phyloP scores from a whole-genome alignment of 1,139 yeast genomes.

The Pichia norvegensis region DNA sequence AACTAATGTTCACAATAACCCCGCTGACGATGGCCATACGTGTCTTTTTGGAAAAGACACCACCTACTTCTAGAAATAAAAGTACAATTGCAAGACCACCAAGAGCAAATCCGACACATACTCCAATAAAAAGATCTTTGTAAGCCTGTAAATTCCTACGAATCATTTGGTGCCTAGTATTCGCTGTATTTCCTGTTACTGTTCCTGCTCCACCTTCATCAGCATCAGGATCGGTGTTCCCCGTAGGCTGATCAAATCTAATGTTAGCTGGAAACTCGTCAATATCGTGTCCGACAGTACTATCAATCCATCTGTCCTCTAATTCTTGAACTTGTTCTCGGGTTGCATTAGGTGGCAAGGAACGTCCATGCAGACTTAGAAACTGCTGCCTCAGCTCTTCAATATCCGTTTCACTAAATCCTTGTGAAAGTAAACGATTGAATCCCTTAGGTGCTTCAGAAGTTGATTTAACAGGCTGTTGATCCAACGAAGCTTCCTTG shows the following conservation, averaged over 20 bases:
- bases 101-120: slow-evolving; percentile 52
- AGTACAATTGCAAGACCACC: slow-evolving; percentile 57
- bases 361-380: slow-evolving; percentile 52
- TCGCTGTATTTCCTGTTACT: background rate
- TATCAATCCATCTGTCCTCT: slow-evolving; percentile 89
- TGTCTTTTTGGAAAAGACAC: slow-evolving; percentile 50
- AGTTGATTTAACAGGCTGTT: slow-evolving; percentile 40
- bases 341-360: slow-evolving; percentile 26
- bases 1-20: slow-evolving; percentile 23
- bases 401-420: slow-evolving; percentile 73
- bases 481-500: slow-evolving; percentile 57
- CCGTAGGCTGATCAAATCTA: slow-evolving; percentile 1
- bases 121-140: slow-evolving; percentile 56
- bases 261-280: slow-evolving; percentile 31
- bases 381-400: slow-evolving; percentile 68
- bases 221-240: background rate
- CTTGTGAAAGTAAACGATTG: slow-evolving; percentile 74
- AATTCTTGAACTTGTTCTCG: slow-evolving; percentile 44
- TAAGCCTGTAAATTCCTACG: slow-evolving; percentile 37
- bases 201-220: background rate
- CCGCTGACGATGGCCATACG: slow-evolving; percentile 60
- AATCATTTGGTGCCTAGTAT: slow-evolving; percentile 9
- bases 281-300: slow-evolving; percentile 49
- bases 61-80: slow-evolving; percentile 45
- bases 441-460: slow-evolving; percentile 80